phyloP scores from a whole-genome alignment of 129 eudicot genomes.

The Ambrosia trifida region DNA sequence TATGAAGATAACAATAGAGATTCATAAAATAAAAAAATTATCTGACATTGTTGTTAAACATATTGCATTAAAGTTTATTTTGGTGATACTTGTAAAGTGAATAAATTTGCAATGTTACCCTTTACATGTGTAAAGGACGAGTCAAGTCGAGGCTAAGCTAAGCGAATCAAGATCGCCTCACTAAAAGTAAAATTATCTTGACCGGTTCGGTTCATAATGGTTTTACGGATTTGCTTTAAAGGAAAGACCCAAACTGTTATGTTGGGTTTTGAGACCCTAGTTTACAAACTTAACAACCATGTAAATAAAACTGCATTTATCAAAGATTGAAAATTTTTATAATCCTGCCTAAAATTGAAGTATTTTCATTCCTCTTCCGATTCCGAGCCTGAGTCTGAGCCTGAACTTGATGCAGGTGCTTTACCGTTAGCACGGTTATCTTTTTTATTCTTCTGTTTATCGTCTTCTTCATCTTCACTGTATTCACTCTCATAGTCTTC shows the following conservation, averaged over 20 bases:
- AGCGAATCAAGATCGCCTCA: too few relatives aligned
- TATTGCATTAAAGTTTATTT: too few relatives aligned
- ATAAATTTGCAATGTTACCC: too few relatives aligned
- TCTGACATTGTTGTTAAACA: too few relatives aligned
- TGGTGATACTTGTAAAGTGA: too few relatives aligned
- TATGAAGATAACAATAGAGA: too few relatives aligned
- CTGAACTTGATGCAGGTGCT: conserved; percentile 42
- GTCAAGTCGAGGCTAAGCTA: too few relatives aligned
- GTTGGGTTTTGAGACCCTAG: conserved; percentile 34
- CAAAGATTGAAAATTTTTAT: conserved; percentile 18
- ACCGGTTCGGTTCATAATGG: not conserved
- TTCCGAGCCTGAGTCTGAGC: conserved; percentile 49
- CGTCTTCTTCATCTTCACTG: conserved; percentile 86
- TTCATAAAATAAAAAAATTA: too few relatives aligned
- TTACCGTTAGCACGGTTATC: conserved; percentile 42
- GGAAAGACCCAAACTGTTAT: conserved; percentile 21
- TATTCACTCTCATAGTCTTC: conserved; percentile 92
- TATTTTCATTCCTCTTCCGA: conserved; percentile 41
- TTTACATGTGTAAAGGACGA: too few relatives aligned
- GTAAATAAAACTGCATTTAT: conserved; percentile 13
- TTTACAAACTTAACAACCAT: conserved; percentile 29
- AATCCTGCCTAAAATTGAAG: conserved; percentile 18
- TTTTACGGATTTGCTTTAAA: not conserved
- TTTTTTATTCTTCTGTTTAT: conserved; percentile 24
- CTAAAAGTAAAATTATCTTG: not conserved